Conservation (phyloP, 139 green algal genomes). For the Volvox africanus region DNA sequence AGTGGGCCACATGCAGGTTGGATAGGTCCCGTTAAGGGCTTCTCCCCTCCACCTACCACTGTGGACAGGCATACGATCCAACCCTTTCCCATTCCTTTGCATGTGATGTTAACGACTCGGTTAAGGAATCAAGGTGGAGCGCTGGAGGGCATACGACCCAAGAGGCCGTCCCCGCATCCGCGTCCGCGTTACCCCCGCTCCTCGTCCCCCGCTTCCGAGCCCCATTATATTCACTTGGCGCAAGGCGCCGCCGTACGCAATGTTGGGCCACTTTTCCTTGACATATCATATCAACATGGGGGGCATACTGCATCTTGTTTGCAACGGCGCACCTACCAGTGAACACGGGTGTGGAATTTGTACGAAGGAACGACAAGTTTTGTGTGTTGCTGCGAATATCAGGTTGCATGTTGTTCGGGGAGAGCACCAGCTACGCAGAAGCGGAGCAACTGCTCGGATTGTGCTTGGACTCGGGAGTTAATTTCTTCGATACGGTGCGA, state of each 20-base stretch:
- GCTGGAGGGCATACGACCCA: too few relatives aligned
- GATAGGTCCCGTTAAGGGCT: too few relatives aligned
- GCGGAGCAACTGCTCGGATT: constrained; percentile 67
- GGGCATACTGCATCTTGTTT: not conserved
- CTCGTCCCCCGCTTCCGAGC: too few relatives aligned
- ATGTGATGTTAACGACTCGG: too few relatives aligned
- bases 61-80: too few relatives aligned
- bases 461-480: constrained; percentile 80
- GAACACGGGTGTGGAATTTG: not conserved
- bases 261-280: not conserved
- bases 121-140: too few relatives aligned
- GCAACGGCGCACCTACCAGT: not conserved
- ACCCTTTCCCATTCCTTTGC: too few relatives aligned
- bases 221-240: not conserved
- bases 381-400: not conserved
- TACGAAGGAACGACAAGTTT: not conserved
- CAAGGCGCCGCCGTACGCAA: not conserved
- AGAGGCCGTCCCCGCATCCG: too few relatives aligned
- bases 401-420: constrained; percentile 95
- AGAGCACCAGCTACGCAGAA: constrained; percentile 59
- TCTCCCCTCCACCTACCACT: too few relatives aligned
- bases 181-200: too few relatives aligned
- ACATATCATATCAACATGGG: not conserved
- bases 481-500: constrained; percentile 87
- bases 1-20: too few relatives aligned